Base-by-base conservation (phyloP, 1,284 basidiomycete species). In the Puccinia triticina region DNA sequence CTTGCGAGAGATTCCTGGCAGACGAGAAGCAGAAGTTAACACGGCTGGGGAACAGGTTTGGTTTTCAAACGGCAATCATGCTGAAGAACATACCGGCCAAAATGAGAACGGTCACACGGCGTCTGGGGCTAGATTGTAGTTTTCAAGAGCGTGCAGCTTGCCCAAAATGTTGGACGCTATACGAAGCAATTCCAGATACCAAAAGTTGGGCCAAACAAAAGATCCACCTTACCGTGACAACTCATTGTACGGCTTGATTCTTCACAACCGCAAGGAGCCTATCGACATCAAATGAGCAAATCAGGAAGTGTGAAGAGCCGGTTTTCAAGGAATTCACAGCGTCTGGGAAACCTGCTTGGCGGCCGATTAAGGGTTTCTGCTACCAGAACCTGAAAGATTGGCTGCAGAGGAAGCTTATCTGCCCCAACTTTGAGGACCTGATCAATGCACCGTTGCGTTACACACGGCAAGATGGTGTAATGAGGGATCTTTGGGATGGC, bases 401-500 rank as follows among this genome's bases (percentile, higher is more conserved):
- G 74, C 55, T 77, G 21, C 5, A 53, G 37, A 59, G 57, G 23
- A 57, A 57, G 23, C 40, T 61, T 2, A 16, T 57, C 1, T 23
- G 11, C n/a, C 34, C 7, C 21, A 23, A 57, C 0, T 77, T 77
- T 61, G 55, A 77, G 37, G 5, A 34, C 40, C 14, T 57, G 53
- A 12, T 77, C 16, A 32, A 77, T 37, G 55, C 74, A 21, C 37
- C 29, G 1, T 61, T 77, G 74, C 4, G 23, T 18, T 40, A 57
- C 43, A 14, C 18, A n/a, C 53, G 16, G 18, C 29, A n/a, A 46
- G 37, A 32, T 37, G 74, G 74, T 26, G 18, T 59, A 32, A 66
- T 77, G 48, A 50, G 21, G 26, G 76, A 77, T 67, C 50, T 77
- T 8, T 77, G 76, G 76, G 76, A 77, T 29, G 59, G 76, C 10